These are phyloP conservation scores for Xylaria sp. DNA, from an alignment of 495 filamentous ascomycete species.

Conservation along the genomic window DNA sequence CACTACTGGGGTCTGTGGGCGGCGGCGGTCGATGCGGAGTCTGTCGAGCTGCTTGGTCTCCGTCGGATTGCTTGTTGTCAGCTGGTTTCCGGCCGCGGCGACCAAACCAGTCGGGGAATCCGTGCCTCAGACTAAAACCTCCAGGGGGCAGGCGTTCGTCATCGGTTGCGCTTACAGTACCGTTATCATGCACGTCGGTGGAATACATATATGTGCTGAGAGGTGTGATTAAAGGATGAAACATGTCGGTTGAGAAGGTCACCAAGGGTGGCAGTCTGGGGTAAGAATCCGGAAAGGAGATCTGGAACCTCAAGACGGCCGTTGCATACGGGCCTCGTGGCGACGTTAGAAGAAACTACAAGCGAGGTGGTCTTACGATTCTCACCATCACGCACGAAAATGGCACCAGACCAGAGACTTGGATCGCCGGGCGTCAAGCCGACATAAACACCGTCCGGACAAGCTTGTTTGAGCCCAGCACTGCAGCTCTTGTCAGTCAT, in stretches of 20 bases:
- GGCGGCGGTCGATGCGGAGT: conserved; percentile 44
- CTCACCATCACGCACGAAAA: conserved; percentile 87
- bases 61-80: conserved; percentile 34
- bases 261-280: conserved; percentile 81
- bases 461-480: conserved; percentile 78
- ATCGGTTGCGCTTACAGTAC: conserved; percentile 80
- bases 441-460: conserved; percentile 85
- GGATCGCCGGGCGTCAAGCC: conserved; percentile 82
- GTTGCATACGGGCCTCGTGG: conserved; percentile 80
- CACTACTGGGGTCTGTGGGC: conserved; percentile 39
- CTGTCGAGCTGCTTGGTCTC: conserved; percentile 33
- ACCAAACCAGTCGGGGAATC: conserved; percentile 89
- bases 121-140: conserved; percentile 85
- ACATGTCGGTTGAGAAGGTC: conserved; percentile 88
- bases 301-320: conserved; percentile 86
- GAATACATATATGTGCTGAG: conserved; percentile 90
- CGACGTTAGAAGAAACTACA: conserved; percentile 15
- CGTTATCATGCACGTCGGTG: conserved; percentile 70
- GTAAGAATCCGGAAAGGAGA: conserved; percentile 84
- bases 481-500: conserved; percentile 53
- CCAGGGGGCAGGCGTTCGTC: conserved; percentile 84
- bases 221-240: conserved; percentile 91
- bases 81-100: conserved; percentile 38
- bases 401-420: conserved; percentile 82
- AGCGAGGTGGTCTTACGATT: conserved; percentile 21